These are phyloP conservation scores for Arabidopsis hybrid DNA, from an alignment of 441 rosid species.

Conservation along the genomic window DNA sequence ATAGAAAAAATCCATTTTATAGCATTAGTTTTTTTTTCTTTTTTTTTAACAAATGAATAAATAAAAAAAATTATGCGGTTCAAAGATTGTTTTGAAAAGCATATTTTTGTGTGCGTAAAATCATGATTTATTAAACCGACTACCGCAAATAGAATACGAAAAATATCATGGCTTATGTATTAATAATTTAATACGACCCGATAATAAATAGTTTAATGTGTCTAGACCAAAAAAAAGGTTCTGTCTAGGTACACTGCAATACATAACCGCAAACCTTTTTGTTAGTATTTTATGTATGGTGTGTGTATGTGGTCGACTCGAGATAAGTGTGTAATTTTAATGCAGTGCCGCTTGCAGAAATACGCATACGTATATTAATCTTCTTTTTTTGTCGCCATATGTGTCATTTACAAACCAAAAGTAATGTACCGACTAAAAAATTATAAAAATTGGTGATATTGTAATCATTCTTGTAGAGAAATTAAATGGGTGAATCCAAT, in stretches of 20 bases:
- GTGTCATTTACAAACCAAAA: constrained; percentile 1
- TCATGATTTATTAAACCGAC: constrained; percentile 1
- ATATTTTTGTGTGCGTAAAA: constrained; percentile 2
- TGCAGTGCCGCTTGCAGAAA: constrained; percentile 27
- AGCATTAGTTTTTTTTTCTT: not conserved
- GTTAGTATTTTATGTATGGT: not conserved
- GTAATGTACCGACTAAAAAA: constrained; percentile 23
- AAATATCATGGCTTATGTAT: constrained; percentile 25
- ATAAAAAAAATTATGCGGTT: not conserved
- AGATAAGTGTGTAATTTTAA: constrained; percentile 21
- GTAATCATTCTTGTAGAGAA: not conserved
- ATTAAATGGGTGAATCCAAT: constrained; percentile 26
- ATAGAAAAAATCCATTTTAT: no score
- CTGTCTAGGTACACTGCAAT: constrained; percentile 35
- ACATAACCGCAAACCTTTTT: constrained; percentile 25
- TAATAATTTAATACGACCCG: not conserved
- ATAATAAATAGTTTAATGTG: constrained; percentile 18
- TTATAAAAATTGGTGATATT: not conserved
- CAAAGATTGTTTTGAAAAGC: not conserved
- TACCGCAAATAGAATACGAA: constrained; percentile 18
- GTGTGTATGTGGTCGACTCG: not conserved
- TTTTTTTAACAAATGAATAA: no score
- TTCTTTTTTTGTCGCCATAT: not conserved
- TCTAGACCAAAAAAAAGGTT: not conserved
- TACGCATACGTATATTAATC: constrained; percentile 15